Evolutionary conservation across 345 rosid species (phyloP).

Genomic region (Eutrema heterophyllum): DNA sequence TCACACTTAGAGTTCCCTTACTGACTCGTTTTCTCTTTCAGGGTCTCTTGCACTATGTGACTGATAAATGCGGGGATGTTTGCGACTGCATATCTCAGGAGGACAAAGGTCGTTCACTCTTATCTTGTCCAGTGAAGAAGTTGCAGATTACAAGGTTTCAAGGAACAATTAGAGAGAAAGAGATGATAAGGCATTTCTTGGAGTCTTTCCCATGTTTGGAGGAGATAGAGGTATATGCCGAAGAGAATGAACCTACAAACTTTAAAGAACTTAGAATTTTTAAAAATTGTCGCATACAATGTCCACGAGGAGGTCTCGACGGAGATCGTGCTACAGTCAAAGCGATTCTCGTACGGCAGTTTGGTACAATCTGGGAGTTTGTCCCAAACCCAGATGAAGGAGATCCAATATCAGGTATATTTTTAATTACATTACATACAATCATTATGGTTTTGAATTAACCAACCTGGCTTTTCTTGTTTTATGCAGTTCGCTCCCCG

Average conservation of each 20-base stretch:
- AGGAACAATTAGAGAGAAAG: neutral
- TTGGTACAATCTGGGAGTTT: too few relatives aligned
- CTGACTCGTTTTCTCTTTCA: neutral
- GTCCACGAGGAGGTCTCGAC: neutral
- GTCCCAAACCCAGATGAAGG: too few relatives aligned
- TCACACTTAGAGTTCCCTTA: neutral
- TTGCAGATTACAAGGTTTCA: neutral
- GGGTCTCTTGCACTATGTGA: conserved; percentile 2
- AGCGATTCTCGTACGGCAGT: too few relatives aligned
- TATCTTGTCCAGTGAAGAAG: neutral
- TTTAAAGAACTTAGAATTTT: neutral
- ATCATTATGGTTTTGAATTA: too few relatives aligned
- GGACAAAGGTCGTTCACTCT: neutral
- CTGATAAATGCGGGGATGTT: conserved; percentile 10
- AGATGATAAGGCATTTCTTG: conserved; percentile 8
- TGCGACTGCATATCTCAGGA: neutral
- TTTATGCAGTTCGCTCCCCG: too few relatives aligned
- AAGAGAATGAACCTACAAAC: neutral
- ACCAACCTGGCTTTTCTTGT: too few relatives aligned
- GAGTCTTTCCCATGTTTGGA: neutral
- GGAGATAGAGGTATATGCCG: neutral
- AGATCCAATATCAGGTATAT: too few relatives aligned
- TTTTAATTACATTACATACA: too few relatives aligned
- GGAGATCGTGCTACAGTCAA: neutral
- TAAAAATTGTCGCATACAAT: neutral